Evolutionary conservation across 768 basidiomycete genomes (phyloP).

Genomic region (Mrakia gelida): DNA sequence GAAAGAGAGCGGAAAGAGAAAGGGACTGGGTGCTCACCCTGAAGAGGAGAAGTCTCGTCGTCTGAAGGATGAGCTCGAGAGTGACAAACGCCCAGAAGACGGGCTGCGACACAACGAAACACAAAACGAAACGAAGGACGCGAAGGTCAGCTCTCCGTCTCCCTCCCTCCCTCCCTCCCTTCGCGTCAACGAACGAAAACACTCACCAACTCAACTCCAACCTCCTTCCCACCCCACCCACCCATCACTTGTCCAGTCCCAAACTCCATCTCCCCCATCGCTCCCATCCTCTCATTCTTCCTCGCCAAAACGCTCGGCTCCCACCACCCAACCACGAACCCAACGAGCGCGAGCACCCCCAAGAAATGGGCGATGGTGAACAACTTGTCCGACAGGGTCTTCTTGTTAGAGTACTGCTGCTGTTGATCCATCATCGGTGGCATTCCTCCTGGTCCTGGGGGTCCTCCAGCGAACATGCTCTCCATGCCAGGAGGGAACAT

Average conservation of each 20-base stretch:
- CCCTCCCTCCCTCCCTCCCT: not conserved
- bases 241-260: conserved; percentile 9
- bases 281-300: not conserved
- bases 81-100: conserved; percentile 46
- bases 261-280: conserved; percentile 24
- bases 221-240: conserved; percentile 4
- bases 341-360: conserved; percentile 36
- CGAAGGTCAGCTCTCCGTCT: not conserved
- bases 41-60: conserved; percentile 43
- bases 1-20: not conserved
- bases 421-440: not conserved
- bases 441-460: not conserved
- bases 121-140: not conserved
- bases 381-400: conserved; percentile 35
- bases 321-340: conserved; percentile 42
- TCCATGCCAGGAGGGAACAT: conserved; percentile 6
- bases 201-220: conserved; percentile 24
- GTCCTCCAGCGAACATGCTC: not conserved
- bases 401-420: conserved; percentile 13
- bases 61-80: conserved; percentile 43
- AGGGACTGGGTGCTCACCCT: conserved; percentile 36
- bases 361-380: conserved; percentile 42
- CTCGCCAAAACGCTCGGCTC: conserved; percentile 38
- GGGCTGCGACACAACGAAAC: conserved; percentile 37
- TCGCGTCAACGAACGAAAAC: not conserved